Evolutionary conservation across 768 basidiomycete genomes (phyloP).

Genomic region (Thelephora ganbajun): DNA sequence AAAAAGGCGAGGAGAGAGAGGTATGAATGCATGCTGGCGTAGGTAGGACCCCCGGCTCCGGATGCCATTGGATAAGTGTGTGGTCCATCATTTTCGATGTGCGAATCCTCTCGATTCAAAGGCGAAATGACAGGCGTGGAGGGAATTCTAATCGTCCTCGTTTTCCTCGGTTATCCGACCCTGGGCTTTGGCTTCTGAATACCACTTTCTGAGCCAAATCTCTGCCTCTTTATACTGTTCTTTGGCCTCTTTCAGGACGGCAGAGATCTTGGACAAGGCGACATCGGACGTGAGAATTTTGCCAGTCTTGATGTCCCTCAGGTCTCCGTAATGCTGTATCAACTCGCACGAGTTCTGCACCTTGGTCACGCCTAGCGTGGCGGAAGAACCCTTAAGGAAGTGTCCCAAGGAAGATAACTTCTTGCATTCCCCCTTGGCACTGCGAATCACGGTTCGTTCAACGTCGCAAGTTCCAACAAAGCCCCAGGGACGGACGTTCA

Average conservation of each 20-base stretch:
- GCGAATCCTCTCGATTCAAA: no score
- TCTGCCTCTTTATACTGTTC: slow-evolving; percentile 59
- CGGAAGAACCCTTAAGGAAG: slow-evolving; percentile 95
- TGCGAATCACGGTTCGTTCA: slow-evolving; percentile 17
- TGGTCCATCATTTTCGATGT: no score
- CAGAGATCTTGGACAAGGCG: slow-evolving; percentile 43
- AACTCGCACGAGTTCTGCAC: slow-evolving; percentile 81
- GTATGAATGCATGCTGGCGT: no score
- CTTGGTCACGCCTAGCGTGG: slow-evolving; percentile 72
- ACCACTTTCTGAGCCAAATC: slow-evolving; percentile 46
- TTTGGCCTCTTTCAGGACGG: slow-evolving; percentile 44
- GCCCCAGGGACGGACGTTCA: slow-evolving; percentile 4
- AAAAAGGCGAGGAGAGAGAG: no score
- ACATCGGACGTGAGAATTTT: slow-evolving; percentile 31
- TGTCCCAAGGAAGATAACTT: slow-evolving; percentile 71
- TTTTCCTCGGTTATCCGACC: no score
- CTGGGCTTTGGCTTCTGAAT: slow-evolving; percentile 16
- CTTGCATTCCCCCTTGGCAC: slow-evolving; percentile 41
- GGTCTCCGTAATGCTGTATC: slow-evolving; percentile 79
- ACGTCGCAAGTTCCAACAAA: slow-evolving; percentile 1
- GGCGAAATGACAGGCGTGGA: no score
- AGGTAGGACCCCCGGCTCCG: no score
- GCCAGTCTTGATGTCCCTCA: slow-evolving; percentile 40
- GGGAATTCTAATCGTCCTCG: no score
- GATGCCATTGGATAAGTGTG: no score